Conservation (phyloP, 805 yeast genomes). For the Pichia membranifaciens region DNA sequence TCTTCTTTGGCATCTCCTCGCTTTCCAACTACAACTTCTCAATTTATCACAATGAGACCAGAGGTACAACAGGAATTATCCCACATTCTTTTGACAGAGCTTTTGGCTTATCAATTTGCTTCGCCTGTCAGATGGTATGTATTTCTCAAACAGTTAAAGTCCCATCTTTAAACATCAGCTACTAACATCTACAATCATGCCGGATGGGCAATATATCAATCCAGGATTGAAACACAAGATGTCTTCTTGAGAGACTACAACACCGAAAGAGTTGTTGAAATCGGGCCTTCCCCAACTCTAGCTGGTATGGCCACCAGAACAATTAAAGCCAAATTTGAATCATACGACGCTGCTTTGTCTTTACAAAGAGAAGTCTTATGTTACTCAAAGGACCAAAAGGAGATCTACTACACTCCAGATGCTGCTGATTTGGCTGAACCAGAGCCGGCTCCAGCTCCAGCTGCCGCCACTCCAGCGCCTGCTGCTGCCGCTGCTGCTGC, state of each 20-base stretch:
- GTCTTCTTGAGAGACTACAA: constrained; percentile 90
- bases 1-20: not conserved
- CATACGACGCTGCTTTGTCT: constrained; percentile 95
- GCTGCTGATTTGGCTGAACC: constrained; percentile 47
- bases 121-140: constrained; percentile 94
- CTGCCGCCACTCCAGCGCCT: constrained; percentile 28
- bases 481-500: constrained; percentile 45
- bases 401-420: constrained; percentile 90
- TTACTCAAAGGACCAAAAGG: constrained; percentile 93
- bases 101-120: constrained; percentile 97
- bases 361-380: constrained; percentile 91
- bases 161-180: no score
- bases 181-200: no score
- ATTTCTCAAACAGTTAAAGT: not conserved
- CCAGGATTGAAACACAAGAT: constrained; percentile 91
- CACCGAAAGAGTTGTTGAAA: constrained; percentile 95
- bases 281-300: constrained; percentile 97
- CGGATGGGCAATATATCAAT: not conserved
- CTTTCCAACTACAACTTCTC: not conserved
- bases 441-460: constrained; percentile 24
- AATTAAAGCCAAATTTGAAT: constrained; percentile 88
- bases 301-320: constrained; percentile 99
- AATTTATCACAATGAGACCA: constrained; percentile 55
- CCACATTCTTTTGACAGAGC: constrained; percentile 88
- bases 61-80: constrained; percentile 98